Evolutionary conservation across 1,139 yeast species (phyloP), one percentile per base, ranked within the genome.

Genomic region (Wickerhamomyces sp.): DNA sequence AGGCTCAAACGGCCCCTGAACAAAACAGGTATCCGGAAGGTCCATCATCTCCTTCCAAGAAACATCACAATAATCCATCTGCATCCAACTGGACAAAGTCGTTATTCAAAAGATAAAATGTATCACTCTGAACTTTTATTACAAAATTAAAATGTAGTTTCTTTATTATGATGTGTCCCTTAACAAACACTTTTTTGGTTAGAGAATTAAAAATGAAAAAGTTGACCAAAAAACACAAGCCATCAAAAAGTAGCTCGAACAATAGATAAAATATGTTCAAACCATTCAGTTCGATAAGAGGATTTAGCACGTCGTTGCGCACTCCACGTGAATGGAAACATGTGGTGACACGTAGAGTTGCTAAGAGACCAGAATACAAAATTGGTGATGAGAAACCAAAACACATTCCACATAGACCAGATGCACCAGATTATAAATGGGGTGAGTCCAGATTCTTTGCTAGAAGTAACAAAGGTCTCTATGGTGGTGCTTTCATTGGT

Each of bases 401-500:
- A 14, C 55, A 61, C 43, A 64, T 82, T 40, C 87, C 89, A 33
- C 57, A 62, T 37, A 58, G 67, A 43, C 65, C 64, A 39, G 65
- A 70, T 28, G 56, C 67, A 42, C 97, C 98, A 13, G 81, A 74
- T 15, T 92, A 92, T 62, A 84, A 88, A 39, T 90, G 82, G 60
- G 89, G 88, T 27, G 90, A 85, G 46, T 72, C 96, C 4, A 66
- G 71, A 42, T 71, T 79, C 49, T 90, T 81, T 68, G 89, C 89
- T 60, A 83, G 90, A 63, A 81, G 90, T 52, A 87, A 90, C 61
- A 68, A 83, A 42, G 97, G 97, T 8, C 72, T 92, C 36, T 90
- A 76, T 60, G 98, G 97, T 19, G 97, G 97, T 15, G 76, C 84
- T 43, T 86, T 83, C 58, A 77, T 88, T 44, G 80, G 78, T 51